Base-by-base conservation (phyloP, 2,329 filamentous ascomycete species). In the Penicillium fuscoglaucum region DNA sequence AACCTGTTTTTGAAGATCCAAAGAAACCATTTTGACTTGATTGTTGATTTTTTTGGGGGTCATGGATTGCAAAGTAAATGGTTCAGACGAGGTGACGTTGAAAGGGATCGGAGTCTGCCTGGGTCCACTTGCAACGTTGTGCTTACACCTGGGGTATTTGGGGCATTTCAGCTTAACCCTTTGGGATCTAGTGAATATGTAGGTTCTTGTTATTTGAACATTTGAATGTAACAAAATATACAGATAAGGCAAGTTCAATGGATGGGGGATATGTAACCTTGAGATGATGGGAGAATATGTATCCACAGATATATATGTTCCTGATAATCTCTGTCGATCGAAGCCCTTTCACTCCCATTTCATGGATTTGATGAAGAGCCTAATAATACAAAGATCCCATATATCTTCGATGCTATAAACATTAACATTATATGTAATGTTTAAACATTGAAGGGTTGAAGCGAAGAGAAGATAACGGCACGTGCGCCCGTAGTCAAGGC, bases 1-100 rank as follows among this genome's bases (percentile, higher is more conserved):
- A 19, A 73, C 69, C 64, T 72, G 65, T 47, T 67, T 74, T 44
- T 65, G 68, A 29, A 73, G 55, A 17, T 68, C 64, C 12, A 8
- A 31, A 15, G 61, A 55, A 40, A 52, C 46, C 70, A 70, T 72
- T 50, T 1, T 45, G 24, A 26, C 24, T 28, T 45, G 21, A 26
- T 49, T 60, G 21, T 41, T 35, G 50, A 28, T 29, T 15, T 35
- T 35, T 26, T 35, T 19, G 17, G 26, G 10, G 12, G 9, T 37
- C 29, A 52, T 43, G 37, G 19, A 24, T 15, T 28, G 33, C 13
- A 26, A 40, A 40, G 44, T 44, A 17, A 49, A 50, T 52, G 48
- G 45, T 19, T 55, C 21, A 43, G 8, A 29, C 21, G 29, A 21
- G 24, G 37, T 55, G 54, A 56, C 40, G 47, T 56, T 51, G 37